Percentiles rank a stretch among this genome's conserved stretches.
Conservation (phyloP, 2,329 filamentous ascomycete genomes). For the Penicillium aurantiogriseum region DNA sequence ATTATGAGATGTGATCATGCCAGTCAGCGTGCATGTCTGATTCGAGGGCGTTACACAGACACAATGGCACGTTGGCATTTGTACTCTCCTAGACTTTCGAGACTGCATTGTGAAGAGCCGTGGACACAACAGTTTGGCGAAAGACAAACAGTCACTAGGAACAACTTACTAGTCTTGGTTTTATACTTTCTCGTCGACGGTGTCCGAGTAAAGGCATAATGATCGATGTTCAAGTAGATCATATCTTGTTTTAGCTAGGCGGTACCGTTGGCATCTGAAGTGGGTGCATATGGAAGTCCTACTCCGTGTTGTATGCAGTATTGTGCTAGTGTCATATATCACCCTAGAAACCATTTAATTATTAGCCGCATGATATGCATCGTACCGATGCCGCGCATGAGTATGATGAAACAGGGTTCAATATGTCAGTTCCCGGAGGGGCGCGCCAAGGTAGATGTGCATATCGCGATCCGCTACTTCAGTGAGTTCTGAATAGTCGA, state of each 20-base stretch:
- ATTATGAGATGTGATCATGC: conserved; percentile 1
- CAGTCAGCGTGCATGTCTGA: neutral
- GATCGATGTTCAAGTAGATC: neutral
- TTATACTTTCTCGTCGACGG: neutral
- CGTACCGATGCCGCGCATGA: neutral
- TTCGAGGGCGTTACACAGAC: neutral
- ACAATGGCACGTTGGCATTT: neutral
- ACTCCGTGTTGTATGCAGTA: neutral
- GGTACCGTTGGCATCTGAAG: neutral
- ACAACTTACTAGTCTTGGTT: too few species aligned
- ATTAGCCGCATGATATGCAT: conserved; percentile 4
- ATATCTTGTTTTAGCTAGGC: neutral
- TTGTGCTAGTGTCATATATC: neutral
- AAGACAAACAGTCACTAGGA: neutral
- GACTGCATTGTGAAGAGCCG: neutral
- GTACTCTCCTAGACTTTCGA: neutral
- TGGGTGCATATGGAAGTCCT: neutral
- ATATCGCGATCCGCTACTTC: neutral
- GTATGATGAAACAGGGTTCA: neutral
- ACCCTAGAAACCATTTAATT: neutral
- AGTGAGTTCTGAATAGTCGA: neutral
- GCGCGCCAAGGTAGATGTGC: neutral
- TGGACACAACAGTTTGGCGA: neutral
- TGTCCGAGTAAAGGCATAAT: neutral
- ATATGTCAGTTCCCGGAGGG: neutral